Conservation (phyloP, 169 alveolate genomes). For the Plasmodium inui region DNA sequence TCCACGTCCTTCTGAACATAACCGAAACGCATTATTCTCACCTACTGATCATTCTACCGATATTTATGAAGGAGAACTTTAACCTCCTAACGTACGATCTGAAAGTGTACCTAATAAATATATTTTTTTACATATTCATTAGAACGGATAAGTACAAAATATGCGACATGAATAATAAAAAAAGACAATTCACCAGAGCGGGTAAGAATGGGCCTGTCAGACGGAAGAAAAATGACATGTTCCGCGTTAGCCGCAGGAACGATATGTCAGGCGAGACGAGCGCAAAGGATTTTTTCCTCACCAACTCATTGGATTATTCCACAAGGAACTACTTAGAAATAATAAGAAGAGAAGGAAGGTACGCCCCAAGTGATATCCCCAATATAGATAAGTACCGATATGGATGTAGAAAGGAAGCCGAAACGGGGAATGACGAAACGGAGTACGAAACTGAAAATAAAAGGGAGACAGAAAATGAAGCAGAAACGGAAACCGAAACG, state of each 20-base stretch:
- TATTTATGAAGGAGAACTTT: conserved; percentile 43
- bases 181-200: conserved; percentile 1
- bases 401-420: not conserved
- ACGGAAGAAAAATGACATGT: not conserved
- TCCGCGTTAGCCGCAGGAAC: conserved; percentile 1
- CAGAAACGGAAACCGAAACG: conserved; percentile 33
- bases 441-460: conserved; percentile 50
- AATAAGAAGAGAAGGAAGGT: not conserved
- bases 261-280: not conserved
- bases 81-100: conserved; percentile 43
- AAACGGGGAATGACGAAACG: conserved; percentile 15
- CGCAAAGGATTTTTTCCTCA: conserved; percentile 10
- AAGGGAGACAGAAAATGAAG: conserved; percentile 11
- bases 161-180: conserved; percentile 26
- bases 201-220: not conserved
- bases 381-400: conserved; percentile 3
- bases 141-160: conserved; percentile 55
- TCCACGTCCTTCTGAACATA: conserved; percentile 32
- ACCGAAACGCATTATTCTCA: conserved; percentile 32
- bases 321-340: conserved; percentile 31
- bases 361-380: not conserved
- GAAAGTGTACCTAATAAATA: conserved; percentile 60
- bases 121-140: conserved; percentile 50
- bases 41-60: conserved; percentile 42
- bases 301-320: not conserved